Base-by-base conservation (phyloP, 2,329 filamentous ascomycete species). In the Apiospora sp. region DNA sequence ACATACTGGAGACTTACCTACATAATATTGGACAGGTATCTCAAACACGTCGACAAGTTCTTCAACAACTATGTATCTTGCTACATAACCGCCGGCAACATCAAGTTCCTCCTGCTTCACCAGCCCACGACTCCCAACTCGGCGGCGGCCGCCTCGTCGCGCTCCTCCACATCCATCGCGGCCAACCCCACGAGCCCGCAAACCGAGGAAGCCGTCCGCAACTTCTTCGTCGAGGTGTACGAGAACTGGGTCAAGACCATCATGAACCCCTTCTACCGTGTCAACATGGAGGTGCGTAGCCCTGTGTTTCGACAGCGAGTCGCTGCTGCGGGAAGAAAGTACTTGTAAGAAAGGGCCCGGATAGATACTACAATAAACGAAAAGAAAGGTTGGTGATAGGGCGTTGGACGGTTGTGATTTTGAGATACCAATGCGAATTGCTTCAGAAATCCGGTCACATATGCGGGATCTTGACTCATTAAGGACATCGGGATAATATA, bases 31-130 rank as follows among this genome's bases (percentile, higher is more conserved):
- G 22, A 43, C 48, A 81, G 79, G 91, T 98, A 98, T 82, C 92
- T 99, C 76, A 98, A 98, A 83, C 94, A 94, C 83, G 92, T 98
- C 83, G 96, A 99, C 87, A 94, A 94, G 80, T 98, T 98, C 87
- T 96, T 97, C 84, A 95, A 96, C 84, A 95, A 95, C 81, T 96
- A 97, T 86, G 93, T 98, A 75, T 97, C 94, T 67, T 96, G 94
- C 84, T 98, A 98, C 87, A 89, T 99, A 71, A 98, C 96, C 0
- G 95, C 92, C 76, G 93, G 92, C 79, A 98, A 97, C 83, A 92
- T 95, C 78, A 96, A 98, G 76, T 98, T 99, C 85, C 90, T 99
- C 71, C 91, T 99, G 19, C 91, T 99, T 3, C 96, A 98, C 82
- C 93, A 97, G 79, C 95, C 96, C 24, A 86, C 84, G 7, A 81